phyloP scores from a whole-genome alignment of 2,329 filamentous ascomycete species.

The Aspergillus viridinutans region DNA sequence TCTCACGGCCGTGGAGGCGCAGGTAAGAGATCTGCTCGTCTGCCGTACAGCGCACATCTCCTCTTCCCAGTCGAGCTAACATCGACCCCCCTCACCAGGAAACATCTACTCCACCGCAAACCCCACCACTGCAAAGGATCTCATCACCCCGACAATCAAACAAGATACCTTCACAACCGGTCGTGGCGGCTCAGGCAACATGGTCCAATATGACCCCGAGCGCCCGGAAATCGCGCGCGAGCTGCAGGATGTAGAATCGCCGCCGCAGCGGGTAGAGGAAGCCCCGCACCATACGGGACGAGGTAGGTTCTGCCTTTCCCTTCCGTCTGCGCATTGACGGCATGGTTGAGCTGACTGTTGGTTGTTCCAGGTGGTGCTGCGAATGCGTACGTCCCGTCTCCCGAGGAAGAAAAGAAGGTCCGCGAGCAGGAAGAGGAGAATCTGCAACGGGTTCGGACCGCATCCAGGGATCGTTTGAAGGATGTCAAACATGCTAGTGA shows the following conservation, averaged over 20 bases:
- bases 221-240: constrained; percentile 65
- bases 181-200: constrained; percentile 83
- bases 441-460: constrained; percentile 26
- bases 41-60: not conserved
- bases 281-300: constrained; percentile 40
- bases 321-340: not conserved
- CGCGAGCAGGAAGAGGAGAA: constrained; percentile 33
- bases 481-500: constrained; percentile 22
- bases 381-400: constrained; percentile 28
- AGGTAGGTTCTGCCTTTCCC: constrained; percentile 28
- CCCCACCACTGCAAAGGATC: constrained; percentile 55
- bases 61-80: not conserved
- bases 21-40: constrained; percentile 38
- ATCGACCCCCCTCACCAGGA: constrained; percentile 32
- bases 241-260: constrained; percentile 74
- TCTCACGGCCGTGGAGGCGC: constrained; percentile 76
- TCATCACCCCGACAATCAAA: constrained; percentile 80
- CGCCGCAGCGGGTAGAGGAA: constrained; percentile 35
- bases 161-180: constrained; percentile 81
- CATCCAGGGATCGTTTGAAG: constrained; percentile 24
- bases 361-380: constrained; percentile 29
- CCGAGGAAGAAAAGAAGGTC: constrained; percentile 24
- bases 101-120: constrained; percentile 59
- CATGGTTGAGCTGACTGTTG: not conserved
- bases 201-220: constrained; percentile 69